These are phyloP conservation scores for Sporothrix mexicana DNA, from an alignment of 2,329 filamentous ascomycete genomes.

Conservation along the genomic window DNA sequence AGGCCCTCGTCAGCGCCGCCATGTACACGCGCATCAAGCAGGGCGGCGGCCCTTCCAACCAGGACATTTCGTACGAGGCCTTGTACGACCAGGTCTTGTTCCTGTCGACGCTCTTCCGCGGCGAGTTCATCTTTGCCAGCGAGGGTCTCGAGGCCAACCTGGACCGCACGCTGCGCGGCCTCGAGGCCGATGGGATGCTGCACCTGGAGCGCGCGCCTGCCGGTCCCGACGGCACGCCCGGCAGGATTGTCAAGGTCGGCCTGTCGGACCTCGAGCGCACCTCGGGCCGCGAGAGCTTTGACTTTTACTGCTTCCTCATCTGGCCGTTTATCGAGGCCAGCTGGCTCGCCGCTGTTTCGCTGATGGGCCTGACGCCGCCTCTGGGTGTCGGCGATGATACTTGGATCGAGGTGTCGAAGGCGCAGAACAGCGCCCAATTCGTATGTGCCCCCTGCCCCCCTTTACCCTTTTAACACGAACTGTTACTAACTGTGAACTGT, in stretches of 20 bases:
- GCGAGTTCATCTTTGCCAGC: constrained; percentile 95
- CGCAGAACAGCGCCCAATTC: constrained; percentile 80
- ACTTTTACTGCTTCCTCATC: constrained; percentile 98
- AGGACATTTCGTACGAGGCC: constrained; percentile 76
- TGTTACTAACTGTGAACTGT: too few relatives aligned
- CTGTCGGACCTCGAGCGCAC: constrained; percentile 77
- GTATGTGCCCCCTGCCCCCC: constrained; percentile 54
- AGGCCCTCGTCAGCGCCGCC: constrained; percentile 85
- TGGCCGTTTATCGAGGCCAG: constrained; percentile 97
- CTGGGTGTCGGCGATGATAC: constrained; percentile 61
- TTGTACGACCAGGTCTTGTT: constrained; percentile 83
- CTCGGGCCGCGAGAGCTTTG: constrained; percentile 88
- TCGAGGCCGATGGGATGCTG: constrained; percentile 82
- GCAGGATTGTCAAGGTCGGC: constrained; percentile 67
- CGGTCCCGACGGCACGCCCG: constrained; percentile 53
- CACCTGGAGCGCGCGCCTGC: constrained; percentile 64
- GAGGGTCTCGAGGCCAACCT: constrained; percentile 83
- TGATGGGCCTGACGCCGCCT: constrained; percentile 85
- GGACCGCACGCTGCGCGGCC: constrained; percentile 74
- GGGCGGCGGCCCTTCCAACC: constrained; percentile 81
- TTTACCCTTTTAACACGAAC: too few relatives aligned
- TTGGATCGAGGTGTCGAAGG: constrained; percentile 80
- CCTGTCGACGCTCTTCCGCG: constrained; percentile 89
- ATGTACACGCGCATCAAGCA: constrained; percentile 92
- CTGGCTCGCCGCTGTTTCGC: constrained; percentile 87